These are phyloP conservation scores for Tolypocladium pustulatum DNA, from an alignment of 2,329 filamentous ascomycete species.

Conservation along the genomic window DNA sequence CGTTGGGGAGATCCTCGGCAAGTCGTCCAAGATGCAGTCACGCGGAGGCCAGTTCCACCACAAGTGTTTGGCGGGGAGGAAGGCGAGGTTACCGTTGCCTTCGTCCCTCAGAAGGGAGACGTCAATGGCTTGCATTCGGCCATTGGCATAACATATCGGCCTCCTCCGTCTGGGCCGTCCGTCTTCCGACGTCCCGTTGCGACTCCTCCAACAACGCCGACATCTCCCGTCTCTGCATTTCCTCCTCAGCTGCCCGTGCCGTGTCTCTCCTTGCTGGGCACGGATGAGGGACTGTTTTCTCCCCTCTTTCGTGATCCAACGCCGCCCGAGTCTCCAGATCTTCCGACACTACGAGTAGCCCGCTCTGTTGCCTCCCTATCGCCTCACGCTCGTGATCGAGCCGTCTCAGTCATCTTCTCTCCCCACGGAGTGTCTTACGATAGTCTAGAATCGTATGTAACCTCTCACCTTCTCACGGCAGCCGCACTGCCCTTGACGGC, in stretches of 20 bases:
- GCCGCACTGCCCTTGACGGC: slow-evolving; percentile 51
- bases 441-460: slow-evolving; percentile 43
- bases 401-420: slow-evolving; percentile 53
- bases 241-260: slow-evolving; percentile 2
- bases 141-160: slow-evolving; percentile 61
- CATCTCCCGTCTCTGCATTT: background rate
- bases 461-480: slow-evolving; percentile 43
- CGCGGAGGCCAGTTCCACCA: slow-evolving; percentile 42
- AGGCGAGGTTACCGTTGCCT: slow-evolving; percentile 63
- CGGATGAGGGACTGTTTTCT: slow-evolving; percentile 1
- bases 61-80: slow-evolving; percentile 37
- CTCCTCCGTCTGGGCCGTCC: slow-evolving; percentile 29
- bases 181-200: slow-evolving; percentile 8
- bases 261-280: slow-evolving; percentile 1
- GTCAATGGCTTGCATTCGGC: slow-evolving; percentile 53
- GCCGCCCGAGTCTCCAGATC: slow-evolving; percentile 23
- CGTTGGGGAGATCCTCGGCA: slow-evolving; percentile 33
- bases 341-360: slow-evolving; percentile 23
- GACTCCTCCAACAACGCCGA: slow-evolving; percentile 8
- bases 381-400: slow-evolving; percentile 24
- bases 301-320: slow-evolving; percentile 18
- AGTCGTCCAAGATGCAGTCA: slow-evolving; percentile 20
- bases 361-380: slow-evolving; percentile 24
- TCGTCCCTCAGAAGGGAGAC: slow-evolving; percentile 51
- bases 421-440: slow-evolving; percentile 50